Evolutionary conservation across 2,329 filamentous ascomycete species (phyloP), one percentile per base, ranked within the genome.

Genomic region (Aspergillus alliaceus): DNA sequence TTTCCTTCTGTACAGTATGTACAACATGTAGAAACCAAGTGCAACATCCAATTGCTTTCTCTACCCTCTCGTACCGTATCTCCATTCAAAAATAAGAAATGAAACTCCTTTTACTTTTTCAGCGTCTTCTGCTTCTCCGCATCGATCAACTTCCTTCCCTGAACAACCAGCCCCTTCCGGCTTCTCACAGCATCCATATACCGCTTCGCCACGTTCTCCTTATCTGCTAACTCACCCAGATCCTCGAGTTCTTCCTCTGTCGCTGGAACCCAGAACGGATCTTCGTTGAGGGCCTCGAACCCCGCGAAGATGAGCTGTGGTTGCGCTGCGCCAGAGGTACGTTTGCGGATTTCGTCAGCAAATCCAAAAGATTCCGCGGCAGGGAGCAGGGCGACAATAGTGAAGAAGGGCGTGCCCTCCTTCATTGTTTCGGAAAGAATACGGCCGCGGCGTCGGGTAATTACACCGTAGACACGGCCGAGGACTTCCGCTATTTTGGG

Each of bases 201-300:
- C 71, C 90, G 80, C 84, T 96, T 96, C 24, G 95, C 95, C 51
- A 98, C 90, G 76, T 97, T 98, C 81, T 98, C 95, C 70, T 86
- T 85, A 77, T 99, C 95, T 4, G 91, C 95, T 72, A 93, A 80
- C 80, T 98, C 93, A 25, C 95, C 95, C 59, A 99, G 78, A 79
- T 99, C 95, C 81, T 99, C 95, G 51, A 99, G 77, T 70, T 99
- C 91, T 72, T 98, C 95, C 71, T 98, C 95, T 0, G 93, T 98
- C 63, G 91, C 92, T 1, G 95, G 95, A 47, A 96, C 92, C 95
- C 95, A 99, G 79, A 96, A 96, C 0, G 95, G 95, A 79, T 99
- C 95, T 76, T 97, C 89, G 72, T 98, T 92, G 2, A 98, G 81
- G 65, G 96, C 85, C 75, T 97, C 91, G 70, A 93, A 99, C 1